Evolutionary conservation across 768 basidiomycete species (phyloP).

Genomic region (Lentinula lateritia): DNA sequence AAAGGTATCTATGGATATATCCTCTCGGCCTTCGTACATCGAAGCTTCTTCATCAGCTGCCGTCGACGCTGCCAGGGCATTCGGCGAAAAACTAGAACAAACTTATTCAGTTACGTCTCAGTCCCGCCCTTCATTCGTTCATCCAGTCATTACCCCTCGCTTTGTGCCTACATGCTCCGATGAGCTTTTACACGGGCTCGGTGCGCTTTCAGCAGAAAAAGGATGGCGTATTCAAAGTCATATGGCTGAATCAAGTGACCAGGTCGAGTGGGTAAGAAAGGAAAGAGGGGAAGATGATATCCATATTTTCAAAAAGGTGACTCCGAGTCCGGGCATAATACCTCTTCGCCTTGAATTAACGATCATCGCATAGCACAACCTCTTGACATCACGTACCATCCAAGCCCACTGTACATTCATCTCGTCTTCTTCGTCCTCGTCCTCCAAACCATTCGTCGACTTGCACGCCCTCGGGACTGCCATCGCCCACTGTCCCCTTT

Average conservation of each 20-base stretch:
- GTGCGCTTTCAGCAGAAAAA: slow-evolving; percentile 40
- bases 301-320: slow-evolving; percentile 67
- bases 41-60: slow-evolving; percentile 52
- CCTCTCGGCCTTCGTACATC: slow-evolving; percentile 62
- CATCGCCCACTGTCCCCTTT: slow-evolving; percentile 84
- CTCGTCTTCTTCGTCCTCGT: not conserved
- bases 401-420: slow-evolving; percentile 91
- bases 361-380: slow-evolving; percentile 27
- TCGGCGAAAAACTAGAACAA: slow-evolving; percentile 33
- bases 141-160: slow-evolving; percentile 84
- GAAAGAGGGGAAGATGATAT: slow-evolving; percentile 64
- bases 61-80: slow-evolving; percentile 45
- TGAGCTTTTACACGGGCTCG: slow-evolving; percentile 59
- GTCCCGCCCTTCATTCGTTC: slow-evolving; percentile 49
- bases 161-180: slow-evolving; percentile 88
- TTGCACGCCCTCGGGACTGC: slow-evolving; percentile 49
- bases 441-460: slow-evolving; percentile 14
- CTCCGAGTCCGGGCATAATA: not conserved
- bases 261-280: slow-evolving; percentile 64
- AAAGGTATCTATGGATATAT: slow-evolving; percentile 87
- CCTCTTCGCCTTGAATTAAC: not conserved
- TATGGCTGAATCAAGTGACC: slow-evolving; percentile 73
- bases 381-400: slow-evolving; percentile 61
- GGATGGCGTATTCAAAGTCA: slow-evolving; percentile 72
- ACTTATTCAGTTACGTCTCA: slow-evolving; percentile 36